Percentiles rank a stretch among this genome's conserved stretches.
Conservation (phyloP, 441 rosid species). For the Gossypium gossypioides region DNA sequence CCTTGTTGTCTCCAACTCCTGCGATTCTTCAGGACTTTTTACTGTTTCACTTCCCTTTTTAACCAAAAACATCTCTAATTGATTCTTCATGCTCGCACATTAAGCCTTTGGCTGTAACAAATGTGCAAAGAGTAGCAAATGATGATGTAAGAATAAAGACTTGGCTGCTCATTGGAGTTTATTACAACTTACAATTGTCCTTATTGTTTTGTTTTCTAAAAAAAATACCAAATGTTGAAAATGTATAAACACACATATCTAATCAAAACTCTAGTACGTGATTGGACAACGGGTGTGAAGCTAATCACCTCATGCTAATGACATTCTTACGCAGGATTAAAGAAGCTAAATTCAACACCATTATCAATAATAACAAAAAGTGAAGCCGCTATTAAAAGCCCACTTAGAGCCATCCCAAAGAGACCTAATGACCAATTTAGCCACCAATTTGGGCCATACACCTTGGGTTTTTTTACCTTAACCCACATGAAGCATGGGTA, state of each 20-base stretch:
- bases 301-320: not conserved
- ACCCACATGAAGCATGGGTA: conserved; percentile 87
- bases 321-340: conserved; percentile 30
- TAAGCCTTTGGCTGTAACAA: no score
- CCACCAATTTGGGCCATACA: conserved; percentile 40
- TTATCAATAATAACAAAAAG: conserved; percentile 35
- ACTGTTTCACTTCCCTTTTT: not conserved
- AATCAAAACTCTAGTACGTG: not conserved
- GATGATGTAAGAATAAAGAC: not conserved
- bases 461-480: conserved; percentile 47
- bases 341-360: conserved; percentile 51
- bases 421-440: conserved; percentile 57
- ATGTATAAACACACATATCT: not conserved
- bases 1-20: not conserved
- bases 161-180: not conserved
- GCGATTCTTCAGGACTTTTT: not conserved
- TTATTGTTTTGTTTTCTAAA: not conserved
- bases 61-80: not conserved
- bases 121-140: not conserved
- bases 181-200: not conserved
- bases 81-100: not conserved
- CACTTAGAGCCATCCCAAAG: conserved; percentile 39
- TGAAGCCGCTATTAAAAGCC: conserved; percentile 37
- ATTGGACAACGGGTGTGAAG: no score
- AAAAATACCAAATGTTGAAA: not conserved